phyloP scores from a whole-genome alignment of 352 stramenopile species.

The Phytophthora hibernalis region DNA sequence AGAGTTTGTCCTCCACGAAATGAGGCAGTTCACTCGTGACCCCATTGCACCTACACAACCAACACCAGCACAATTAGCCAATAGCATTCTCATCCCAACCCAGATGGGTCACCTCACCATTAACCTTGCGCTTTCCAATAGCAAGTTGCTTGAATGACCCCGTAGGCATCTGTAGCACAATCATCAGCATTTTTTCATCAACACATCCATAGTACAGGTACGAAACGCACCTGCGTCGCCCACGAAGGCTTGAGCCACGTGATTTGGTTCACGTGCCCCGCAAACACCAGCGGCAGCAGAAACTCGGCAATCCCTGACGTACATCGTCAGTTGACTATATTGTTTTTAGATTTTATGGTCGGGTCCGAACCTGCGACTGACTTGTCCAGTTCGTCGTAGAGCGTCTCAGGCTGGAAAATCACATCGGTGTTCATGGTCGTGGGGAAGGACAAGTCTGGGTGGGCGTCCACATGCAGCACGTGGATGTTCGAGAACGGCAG shows the following conservation, averaged over 20 bases:
- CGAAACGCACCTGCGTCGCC: constrained; percentile 62
- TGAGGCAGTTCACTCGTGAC: constrained; percentile 67
- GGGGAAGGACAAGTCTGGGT: constrained; percentile 88
- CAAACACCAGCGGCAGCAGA: constrained; percentile 78
- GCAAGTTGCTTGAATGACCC: constrained; percentile 42
- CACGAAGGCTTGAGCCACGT: constrained; percentile 88
- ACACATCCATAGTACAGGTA: neutral
- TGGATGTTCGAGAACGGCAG: constrained; percentile 75
- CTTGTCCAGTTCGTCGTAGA: constrained; percentile 81
- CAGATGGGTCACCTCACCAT: constrained; percentile 26
- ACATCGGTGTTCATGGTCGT: constrained; percentile 39
- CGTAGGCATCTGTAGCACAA: constrained; percentile 40
- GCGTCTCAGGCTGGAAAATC: constrained; percentile 68
- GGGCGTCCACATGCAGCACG: constrained; percentile 87
- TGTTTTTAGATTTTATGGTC: constrained; percentile 3
- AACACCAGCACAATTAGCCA: constrained; percentile 1
- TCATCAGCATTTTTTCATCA: neutral
- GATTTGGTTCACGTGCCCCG: constrained; percentile 77
- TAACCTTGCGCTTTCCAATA: constrained; percentile 47
- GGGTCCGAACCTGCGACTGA: constrained; percentile 45
- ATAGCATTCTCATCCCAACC: neutral
- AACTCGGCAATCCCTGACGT: constrained; percentile 86
- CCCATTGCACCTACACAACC: constrained; percentile 39
- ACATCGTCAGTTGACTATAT: neutral
- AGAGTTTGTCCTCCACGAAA: constrained; percentile 80